Evolutionary conservation across 768 basidiomycete species (phyloP).

Genomic region (Pisolithus tinctorius): DNA sequence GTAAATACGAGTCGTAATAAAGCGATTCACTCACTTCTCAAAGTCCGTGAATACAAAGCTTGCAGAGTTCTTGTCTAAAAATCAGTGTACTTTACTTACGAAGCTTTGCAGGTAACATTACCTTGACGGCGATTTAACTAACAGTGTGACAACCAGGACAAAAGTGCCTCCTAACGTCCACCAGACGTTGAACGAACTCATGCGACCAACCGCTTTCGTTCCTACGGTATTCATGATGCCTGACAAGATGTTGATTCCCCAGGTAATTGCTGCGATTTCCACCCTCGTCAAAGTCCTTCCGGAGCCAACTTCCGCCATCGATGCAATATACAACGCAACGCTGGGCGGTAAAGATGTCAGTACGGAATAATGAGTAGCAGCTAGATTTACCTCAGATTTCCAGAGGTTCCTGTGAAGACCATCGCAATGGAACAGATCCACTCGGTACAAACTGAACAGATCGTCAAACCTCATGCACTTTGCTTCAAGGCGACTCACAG

Average conservation of each 20-base stretch:
- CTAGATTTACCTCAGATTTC: conserved; percentile 40
- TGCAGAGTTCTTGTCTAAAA: conserved; percentile 34
- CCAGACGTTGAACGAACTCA: conserved; percentile 53
- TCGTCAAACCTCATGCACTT: not conserved
- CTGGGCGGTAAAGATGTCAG: conserved; percentile 24
- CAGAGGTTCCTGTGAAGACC: conserved; percentile 54
- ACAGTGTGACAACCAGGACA: conserved; percentile 49
- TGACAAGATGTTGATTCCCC: conserved; percentile 33
- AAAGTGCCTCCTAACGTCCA: conserved; percentile 56
- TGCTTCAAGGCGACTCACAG: conserved; percentile 28
- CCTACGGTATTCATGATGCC: conserved; percentile 51
- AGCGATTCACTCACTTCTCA: conserved; percentile 3
- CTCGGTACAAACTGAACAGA: conserved; percentile 29
- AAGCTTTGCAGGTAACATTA: conserved; percentile 9
- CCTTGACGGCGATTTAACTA: conserved; percentile 52
- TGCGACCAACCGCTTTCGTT: conserved; percentile 48
- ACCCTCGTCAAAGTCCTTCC: conserved; percentile 38
- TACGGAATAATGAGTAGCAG: not conserved
- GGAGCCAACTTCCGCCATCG: conserved; percentile 36
- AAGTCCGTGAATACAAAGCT: conserved; percentile 49
- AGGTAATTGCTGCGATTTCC: conserved; percentile 37
- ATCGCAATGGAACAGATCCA: conserved; percentile 46
- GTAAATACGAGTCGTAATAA: not conserved
- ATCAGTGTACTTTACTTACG: conserved; percentile 13
- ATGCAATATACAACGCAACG: conserved; percentile 47